Conservation (phyloP, 129 eudicot species). For the Helianthus annuus region DNA sequence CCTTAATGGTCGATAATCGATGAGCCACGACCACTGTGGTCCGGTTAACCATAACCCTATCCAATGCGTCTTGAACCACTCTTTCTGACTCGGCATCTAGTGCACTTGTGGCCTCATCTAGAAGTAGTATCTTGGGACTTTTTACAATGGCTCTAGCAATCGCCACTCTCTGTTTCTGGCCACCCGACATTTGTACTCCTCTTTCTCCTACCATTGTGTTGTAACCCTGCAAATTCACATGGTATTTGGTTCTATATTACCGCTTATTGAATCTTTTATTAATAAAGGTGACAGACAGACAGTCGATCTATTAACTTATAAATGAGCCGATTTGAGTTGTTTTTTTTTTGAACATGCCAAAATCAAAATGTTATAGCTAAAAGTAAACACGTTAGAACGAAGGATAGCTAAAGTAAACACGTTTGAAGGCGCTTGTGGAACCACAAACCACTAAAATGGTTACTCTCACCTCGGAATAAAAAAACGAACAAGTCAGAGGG, state of each 20-base stretch:
- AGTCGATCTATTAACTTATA: too few species aligned
- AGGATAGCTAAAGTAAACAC: too few species aligned
- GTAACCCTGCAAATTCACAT: conserved; percentile 42
- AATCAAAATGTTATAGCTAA: too few species aligned
- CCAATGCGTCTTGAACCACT: conserved; percentile 69
- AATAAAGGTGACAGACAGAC: too few species aligned
- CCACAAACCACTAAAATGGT: too few species aligned
- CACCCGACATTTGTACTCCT: conserved; percentile 74
- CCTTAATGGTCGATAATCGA: conserved; percentile 66
- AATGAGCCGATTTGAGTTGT: too few species aligned
- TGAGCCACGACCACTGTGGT: conserved; percentile 86
- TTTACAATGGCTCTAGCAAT: conserved; percentile 79
- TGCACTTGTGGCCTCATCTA: conserved; percentile 85
- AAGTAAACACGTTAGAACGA: too few species aligned
- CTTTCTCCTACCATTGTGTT: conserved; percentile 71
- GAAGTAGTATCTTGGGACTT: conserved; percentile 65
- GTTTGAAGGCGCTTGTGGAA: too few species aligned
- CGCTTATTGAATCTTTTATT: too few species aligned
- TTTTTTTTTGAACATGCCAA: too few species aligned
- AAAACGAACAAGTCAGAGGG: too few species aligned
- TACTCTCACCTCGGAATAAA: too few species aligned
- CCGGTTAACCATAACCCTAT: conserved; percentile 59
- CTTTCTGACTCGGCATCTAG: conserved; percentile 79
- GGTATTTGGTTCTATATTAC: background rate
- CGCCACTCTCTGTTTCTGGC: conserved; percentile 80